phyloP scores from a whole-genome alignment of 2,329 filamentous ascomycete species.

The Dactylellina sp. region DNA sequence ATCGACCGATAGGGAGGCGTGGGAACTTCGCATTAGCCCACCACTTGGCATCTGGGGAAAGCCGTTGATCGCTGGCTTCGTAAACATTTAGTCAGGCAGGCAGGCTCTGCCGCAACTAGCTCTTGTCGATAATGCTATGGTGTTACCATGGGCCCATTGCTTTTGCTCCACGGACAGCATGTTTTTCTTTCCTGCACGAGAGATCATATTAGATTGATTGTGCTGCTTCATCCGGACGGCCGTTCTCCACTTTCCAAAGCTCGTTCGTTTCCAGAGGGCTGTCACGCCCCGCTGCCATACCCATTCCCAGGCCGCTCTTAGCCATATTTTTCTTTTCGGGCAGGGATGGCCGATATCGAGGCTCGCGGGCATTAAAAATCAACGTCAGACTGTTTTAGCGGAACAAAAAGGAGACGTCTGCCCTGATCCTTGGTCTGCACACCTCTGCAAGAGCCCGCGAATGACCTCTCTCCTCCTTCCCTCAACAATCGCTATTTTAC shows the following conservation, averaged over 20 bases:
- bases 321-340: conserved; percentile 19
- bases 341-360: conserved; percentile 43
- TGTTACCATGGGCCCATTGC: conserved; percentile 45
- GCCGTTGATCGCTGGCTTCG: conserved; percentile 43
- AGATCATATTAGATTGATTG: conserved; percentile 30
- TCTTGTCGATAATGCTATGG: conserved; percentile 9
- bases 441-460: conserved; percentile 1
- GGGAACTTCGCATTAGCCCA: conserved; percentile 24
- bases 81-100: conserved; percentile 36
- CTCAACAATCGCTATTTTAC: conserved; percentile 13
- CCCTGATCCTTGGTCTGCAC: conserved; percentile 11
- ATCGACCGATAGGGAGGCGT: conserved; percentile 14
- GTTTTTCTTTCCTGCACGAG: conserved; percentile 4
- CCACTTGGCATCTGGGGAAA: conserved; percentile 48
- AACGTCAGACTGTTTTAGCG: conserved; percentile 46
- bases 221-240: conserved; percentile 18
- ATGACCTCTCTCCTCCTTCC: conserved; percentile 4
- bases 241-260: conserved; percentile 42
- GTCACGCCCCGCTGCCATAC: conserved; percentile 32
- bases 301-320: conserved; percentile 43
- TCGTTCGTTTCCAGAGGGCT: conserved; percentile 35
- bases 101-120: background rate
- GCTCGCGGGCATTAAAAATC: conserved; percentile 55
- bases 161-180: background rate
- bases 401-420: conserved; percentile 39